Conservation (phyloP, 1,139 yeast genomes). For the Meyerozyma carpophila region DNA sequence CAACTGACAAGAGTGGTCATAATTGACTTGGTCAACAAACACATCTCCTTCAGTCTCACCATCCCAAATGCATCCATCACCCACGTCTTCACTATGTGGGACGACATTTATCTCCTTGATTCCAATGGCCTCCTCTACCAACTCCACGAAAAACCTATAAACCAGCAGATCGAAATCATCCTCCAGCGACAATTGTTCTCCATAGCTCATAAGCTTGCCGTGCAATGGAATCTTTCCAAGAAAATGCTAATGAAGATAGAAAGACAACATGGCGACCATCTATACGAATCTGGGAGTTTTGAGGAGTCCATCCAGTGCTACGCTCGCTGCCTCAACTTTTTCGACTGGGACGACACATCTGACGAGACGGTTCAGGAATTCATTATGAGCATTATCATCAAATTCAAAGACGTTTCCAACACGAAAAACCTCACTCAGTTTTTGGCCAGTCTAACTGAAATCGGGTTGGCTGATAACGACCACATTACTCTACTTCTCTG, state of each 20-base stretch:
- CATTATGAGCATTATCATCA: slow-evolving; percentile 73
- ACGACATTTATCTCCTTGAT: slow-evolving; percentile 55
- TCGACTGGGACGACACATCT: slow-evolving; percentile 6
- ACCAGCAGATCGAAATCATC: slow-evolving; percentile 65
- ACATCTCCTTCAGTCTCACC: slow-evolving; percentile 64
- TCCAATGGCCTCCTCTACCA: slow-evolving; percentile 72
- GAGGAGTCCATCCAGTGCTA: slow-evolving; percentile 70
- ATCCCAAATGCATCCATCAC: slow-evolving; percentile 59
- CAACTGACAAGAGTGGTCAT: slow-evolving; percentile 42
- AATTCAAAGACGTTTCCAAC: slow-evolving; percentile 81
- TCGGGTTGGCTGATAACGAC: slow-evolving; percentile 56
- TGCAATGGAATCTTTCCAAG: slow-evolving; percentile 34
- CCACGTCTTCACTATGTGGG: slow-evolving; percentile 48
- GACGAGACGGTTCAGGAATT: slow-evolving; percentile 38
- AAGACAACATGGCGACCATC: slow-evolving; percentile 63
- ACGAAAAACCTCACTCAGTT: slow-evolving; percentile 62
- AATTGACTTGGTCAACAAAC: slow-evolving; percentile 64
- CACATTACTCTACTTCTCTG: slow-evolving; percentile 80
- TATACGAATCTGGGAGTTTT: slow-evolving; percentile 60
- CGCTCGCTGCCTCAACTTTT: slow-evolving; percentile 35
- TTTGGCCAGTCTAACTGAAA: slow-evolving; percentile 51
- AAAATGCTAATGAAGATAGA: slow-evolving; percentile 48
- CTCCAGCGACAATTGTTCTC: slow-evolving; percentile 67
- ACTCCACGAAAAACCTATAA: slow-evolving; percentile 60
- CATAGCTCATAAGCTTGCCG: slow-evolving; percentile 69